phyloP scores from a whole-genome alignment of 139 green algal genomes.

The Eudorina sp. region DNA sequence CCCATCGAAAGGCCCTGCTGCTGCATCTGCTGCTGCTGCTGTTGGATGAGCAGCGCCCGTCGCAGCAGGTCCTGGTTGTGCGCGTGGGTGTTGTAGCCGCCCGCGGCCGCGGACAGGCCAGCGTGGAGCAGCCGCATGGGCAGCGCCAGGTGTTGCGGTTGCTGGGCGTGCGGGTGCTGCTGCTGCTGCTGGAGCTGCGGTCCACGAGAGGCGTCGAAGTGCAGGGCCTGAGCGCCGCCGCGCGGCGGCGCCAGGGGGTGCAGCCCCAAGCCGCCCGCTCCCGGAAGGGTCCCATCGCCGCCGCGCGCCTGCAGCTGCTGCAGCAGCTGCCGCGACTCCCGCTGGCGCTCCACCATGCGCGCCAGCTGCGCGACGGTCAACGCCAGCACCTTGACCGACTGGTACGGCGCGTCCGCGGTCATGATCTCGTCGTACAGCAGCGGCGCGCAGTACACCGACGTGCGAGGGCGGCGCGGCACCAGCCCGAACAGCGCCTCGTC shows the following conservation, averaged over 20 bases:
- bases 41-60: background rate
- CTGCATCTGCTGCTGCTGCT: background rate
- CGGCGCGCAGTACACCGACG: slow-evolving; percentile 8
- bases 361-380: background rate
- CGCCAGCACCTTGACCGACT: background rate
- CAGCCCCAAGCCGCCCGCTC: too few relatives aligned
- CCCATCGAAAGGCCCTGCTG: too few relatives aligned
- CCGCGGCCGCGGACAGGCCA: background rate
- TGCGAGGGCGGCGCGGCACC: slow-evolving; percentile 23
- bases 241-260: too few relatives aligned
- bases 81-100: background rate
- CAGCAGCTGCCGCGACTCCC: background rate
- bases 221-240: too few relatives aligned
- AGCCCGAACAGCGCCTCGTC: slow-evolving; percentile 6
- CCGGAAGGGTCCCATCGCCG: too few relatives aligned
- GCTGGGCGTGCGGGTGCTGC: background rate
- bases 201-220: too few relatives aligned
- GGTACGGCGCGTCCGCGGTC: background rate
- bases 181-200: background rate
- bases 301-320: background rate
- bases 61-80: background rate
- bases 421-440: background rate
- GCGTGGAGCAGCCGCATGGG: background rate
- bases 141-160: background rate
- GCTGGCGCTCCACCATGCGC: background rate